Conservation (phyloP, 371 early-diverging fungal genomes). For the Capillidium heterosporum region DNA sequence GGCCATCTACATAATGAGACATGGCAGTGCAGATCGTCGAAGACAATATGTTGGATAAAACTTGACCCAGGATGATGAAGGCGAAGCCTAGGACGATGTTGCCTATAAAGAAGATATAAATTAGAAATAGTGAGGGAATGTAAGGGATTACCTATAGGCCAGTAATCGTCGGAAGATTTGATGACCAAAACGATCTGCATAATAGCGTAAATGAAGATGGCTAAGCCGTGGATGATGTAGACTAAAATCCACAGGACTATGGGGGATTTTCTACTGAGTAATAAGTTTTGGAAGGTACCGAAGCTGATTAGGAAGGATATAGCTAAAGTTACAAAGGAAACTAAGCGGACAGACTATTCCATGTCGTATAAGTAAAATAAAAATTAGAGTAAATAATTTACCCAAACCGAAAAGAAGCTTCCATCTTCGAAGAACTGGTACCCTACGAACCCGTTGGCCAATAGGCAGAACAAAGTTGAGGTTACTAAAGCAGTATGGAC, state of each 20-base stretch:
- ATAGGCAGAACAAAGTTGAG: constrained; percentile 74
- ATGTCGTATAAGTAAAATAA: constrained; percentile 3
- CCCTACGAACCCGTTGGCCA: constrained; percentile 87
- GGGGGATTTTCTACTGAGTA: constrained; percentile 40
- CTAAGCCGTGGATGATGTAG: constrained; percentile 69
- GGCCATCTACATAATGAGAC: constrained; percentile 90
- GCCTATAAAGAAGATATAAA: constrained; percentile 16
- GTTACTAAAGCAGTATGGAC: constrained; percentile 62
- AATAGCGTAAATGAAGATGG: constrained; percentile 66
- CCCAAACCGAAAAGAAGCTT: constrained; percentile 75
- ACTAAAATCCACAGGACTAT: constrained; percentile 72
- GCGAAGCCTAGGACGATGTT: constrained; percentile 75
- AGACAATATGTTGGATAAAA: constrained; percentile 60
- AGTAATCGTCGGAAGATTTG: constrained; percentile 85
- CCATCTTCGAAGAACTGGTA: constrained; percentile 96
- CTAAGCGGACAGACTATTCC: constrained; percentile 66
- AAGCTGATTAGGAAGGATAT: constrained; percentile 60
- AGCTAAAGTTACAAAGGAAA: constrained; percentile 55
- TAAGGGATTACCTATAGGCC: constrained; percentile 56
- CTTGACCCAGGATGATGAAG: constrained; percentile 75
- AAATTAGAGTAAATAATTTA: constrained; percentile 13
- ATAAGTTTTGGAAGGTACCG: constrained; percentile 54
- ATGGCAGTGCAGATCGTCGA: constrained; percentile 60
- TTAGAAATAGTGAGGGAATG: neutral
- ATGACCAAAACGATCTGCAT: constrained; percentile 85